These are phyloP conservation scores for Fraxinus americana DNA, from an alignment of 257 asterid genomes.

Conservation along the genomic window DNA sequence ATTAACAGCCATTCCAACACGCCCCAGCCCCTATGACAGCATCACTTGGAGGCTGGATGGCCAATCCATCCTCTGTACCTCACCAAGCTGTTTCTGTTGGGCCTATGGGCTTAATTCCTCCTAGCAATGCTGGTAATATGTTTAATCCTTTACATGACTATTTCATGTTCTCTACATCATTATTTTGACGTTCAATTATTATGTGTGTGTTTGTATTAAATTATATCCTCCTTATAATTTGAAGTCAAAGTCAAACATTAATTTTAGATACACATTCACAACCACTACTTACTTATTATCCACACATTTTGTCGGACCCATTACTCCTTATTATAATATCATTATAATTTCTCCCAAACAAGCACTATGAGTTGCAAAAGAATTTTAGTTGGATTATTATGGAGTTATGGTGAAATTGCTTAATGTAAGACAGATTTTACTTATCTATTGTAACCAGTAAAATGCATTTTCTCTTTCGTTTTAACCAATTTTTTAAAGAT, in stretches of 20 bases:
- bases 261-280: too few relatives aligned
- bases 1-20: conserved; percentile 47
- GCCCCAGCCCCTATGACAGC: conserved; percentile 41
- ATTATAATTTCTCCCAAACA: background rate
- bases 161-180: background rate
- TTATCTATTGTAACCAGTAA: background rate
- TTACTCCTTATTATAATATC: too few relatives aligned
- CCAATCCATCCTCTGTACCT: conserved; percentile 42
- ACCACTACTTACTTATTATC: too few relatives aligned
- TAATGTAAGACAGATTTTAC: background rate
- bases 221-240: too few relatives aligned
- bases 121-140: conserved; percentile 48
- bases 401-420: conserved; percentile 1
- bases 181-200: background rate
- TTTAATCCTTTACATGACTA: background rate
- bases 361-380: background rate
- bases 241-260: too few relatives aligned
- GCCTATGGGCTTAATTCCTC: conserved; percentile 49
- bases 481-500: conserved; percentile 14
- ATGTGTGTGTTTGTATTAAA: background rate
- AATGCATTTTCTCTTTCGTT: conserved; percentile 2
- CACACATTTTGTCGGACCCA: too few relatives aligned
- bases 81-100: conserved; percentile 50
- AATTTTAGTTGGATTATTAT: background rate
- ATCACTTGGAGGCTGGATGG: conserved; percentile 62